Evolutionary conservation across 306 rosid species (phyloP), one percentile per base, ranked within the genome.

Genomic region (Glycyrrhiza uralensis): DNA sequence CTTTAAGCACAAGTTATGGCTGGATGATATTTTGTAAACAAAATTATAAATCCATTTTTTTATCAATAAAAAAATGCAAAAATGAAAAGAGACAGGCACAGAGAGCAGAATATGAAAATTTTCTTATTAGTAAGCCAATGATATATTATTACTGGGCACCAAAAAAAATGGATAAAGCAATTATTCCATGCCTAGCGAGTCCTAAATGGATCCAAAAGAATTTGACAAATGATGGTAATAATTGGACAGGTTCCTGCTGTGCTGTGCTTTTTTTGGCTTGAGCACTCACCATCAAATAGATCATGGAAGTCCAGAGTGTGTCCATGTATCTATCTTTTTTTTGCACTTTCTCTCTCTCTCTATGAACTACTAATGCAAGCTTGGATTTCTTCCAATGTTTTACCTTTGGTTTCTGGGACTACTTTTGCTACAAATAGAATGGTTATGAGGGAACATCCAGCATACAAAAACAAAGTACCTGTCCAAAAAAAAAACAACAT

Each of bases 341-440:
- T 58, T 8, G 22, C 11, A 14, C 36, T 36, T 44, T 77, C 38
- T 44, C 65, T 20, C 36, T 36, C 35, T 77, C 38, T 44, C 65
- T 81, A 72, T 69, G 85, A 76, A 78, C 82, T 79, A 78, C 82
- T 79, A 52, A 90, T 85, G 80, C 80, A 77, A 17, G 83, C 87
- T 38, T 93, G 98, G 49, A 93, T 88, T 72, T 93, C 96, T 81
- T 93, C 98, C 11, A 90, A 83, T 59, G 98, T 93, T 85, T 85
- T 90, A 55, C 98, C 98, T 84, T 88, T 93, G 77, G 98, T 93
- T 81, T 93, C 98, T 60, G 96, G 96, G 38, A 93, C 93, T 61
- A 85, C 54, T 77, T 82, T 87, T 14, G 88, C 85, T 42, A 87
- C 96, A 76, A 93, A 90, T 39, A 90, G 28, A 75, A 92, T 76